Conservation (phyloP, 306 rosid species). For the Gleditsia sinensis region DNA sequence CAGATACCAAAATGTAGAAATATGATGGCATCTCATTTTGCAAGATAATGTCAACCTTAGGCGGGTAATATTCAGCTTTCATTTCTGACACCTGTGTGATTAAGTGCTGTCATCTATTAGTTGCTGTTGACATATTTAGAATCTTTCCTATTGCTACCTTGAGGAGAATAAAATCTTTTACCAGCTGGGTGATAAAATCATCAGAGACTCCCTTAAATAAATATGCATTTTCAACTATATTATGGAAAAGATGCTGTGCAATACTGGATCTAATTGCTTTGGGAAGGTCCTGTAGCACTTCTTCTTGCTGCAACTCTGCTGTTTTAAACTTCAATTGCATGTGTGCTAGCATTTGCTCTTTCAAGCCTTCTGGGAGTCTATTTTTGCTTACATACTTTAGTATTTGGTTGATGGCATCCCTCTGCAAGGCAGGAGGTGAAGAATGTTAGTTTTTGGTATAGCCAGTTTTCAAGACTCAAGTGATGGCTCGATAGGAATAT, state of each 20-base stretch:
- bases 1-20: slow-evolving; percentile 78
- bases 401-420: slow-evolving; percentile 71
- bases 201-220: slow-evolving; percentile 73
- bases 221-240: slow-evolving; percentile 59
- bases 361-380: slow-evolving; percentile 79
- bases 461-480: background rate
- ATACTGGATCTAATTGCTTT: slow-evolving; percentile 78
- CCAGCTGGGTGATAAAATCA: slow-evolving; percentile 73
- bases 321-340: slow-evolving; percentile 84
- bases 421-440: slow-evolving; percentile 44
- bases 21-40: slow-evolving; percentile 83
- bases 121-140: slow-evolving; percentile 31
- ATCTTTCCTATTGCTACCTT: slow-evolving; percentile 1
- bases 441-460: slow-evolving; percentile 15
- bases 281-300: slow-evolving; percentile 68
- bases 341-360: slow-evolving; percentile 83
- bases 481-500: background rate
- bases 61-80: slow-evolving; percentile 86
- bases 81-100: slow-evolving; percentile 71
- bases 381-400: slow-evolving; percentile 72
- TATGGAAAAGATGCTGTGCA: slow-evolving; percentile 74
- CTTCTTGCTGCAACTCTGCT: slow-evolving; percentile 80
- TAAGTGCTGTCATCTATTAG: slow-evolving; percentile 21
- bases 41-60: slow-evolving; percentile 79
- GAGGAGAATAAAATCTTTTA: slow-evolving; percentile 33